Percentiles rank a stretch among this genome's conserved stretches.
Conservation (phyloP, 441 rosid genomes). For the Pelargonium cotyledonis region DNA sequence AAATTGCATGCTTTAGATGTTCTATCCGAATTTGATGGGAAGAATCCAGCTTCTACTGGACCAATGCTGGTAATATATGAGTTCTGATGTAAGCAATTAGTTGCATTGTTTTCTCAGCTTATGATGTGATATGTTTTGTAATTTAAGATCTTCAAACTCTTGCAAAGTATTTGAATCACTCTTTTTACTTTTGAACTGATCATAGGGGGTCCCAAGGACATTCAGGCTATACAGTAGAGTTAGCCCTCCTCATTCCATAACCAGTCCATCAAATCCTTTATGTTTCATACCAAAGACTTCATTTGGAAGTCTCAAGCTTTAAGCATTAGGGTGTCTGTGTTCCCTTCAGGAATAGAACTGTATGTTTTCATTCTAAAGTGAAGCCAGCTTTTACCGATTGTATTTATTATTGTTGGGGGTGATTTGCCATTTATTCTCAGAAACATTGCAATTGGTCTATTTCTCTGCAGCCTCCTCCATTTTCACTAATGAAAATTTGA, state of each 20-base stretch:
- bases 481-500: slow-evolving; percentile 11
- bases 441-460: neutral
- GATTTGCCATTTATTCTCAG: slow-evolving; percentile 4
- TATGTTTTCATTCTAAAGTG: neutral
- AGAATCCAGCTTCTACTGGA: slow-evolving; percentile 66
- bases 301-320: slow-evolving; percentile 5
- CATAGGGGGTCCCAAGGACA: neutral
- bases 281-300: neutral
- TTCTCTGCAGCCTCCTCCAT: slow-evolving; percentile 2
- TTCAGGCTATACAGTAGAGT: neutral
- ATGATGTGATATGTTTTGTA: neutral
- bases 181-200: neutral
- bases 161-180: neutral
- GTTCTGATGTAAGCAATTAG: slow-evolving; percentile 17
- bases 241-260: neutral
- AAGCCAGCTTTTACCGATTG: neutral
- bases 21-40: slow-evolving; percentile 90
- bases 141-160: slow-evolving; percentile 10
- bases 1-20: slow-evolving; percentile 98
- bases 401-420: neutral
- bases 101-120: slow-evolving; percentile 5
- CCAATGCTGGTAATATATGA: slow-evolving; percentile 88
- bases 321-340: neutral
- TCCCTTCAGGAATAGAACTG: neutral
- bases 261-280: neutral